Percentiles rank a stretch among this genome's conserved stretches.
phyloP scores from a whole-genome alignment of 1,284 basidiomycete genomes.

The Pseudozyma pruni region DNA sequence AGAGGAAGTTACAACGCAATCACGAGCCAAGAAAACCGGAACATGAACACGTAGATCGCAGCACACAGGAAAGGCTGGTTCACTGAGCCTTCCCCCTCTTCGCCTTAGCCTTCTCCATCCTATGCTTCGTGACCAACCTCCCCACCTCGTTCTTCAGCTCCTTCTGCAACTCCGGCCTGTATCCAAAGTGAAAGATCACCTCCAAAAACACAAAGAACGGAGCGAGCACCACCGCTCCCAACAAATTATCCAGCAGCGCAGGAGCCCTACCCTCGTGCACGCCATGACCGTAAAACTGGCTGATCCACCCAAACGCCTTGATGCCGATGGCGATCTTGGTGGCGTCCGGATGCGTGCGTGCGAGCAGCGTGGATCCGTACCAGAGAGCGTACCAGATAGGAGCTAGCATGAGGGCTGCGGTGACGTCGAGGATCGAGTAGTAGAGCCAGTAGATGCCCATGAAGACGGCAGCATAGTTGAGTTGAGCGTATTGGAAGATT shows the following conservation, averaged over 20 bases:
- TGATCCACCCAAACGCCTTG: constrained; percentile 53
- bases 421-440: constrained; percentile 52
- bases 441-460: constrained; percentile 55
- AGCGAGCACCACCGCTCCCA: constrained; percentile 58
- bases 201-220: constrained; percentile 63
- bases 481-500: constrained; percentile 35
- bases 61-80: neutral
- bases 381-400: constrained; percentile 51
- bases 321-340: constrained; percentile 32
- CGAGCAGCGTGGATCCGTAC: constrained; percentile 29
- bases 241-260: constrained; percentile 57
- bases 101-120: constrained; percentile 32
- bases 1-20: too few relatives aligned
- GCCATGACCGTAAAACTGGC: constrained; percentile 61
- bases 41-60: too few relatives aligned
- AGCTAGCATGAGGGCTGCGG: constrained; percentile 45
- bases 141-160: constrained; percentile 60
- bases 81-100: constrained; percentile 30
- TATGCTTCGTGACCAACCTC: constrained; percentile 41
- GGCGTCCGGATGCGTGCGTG: constrained; percentile 30
- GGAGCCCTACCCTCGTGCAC: constrained; percentile 60
- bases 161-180: constrained; percentile 55
- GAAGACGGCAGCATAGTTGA: constrained; percentile 39
- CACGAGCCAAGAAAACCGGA: too few relatives aligned
- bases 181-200: constrained; percentile 59